Percentiles rank a stretch among this genome's conserved stretches.
phyloP scores from a whole-genome alignment of 768 basidiomycete genomes.

The Leccinum aurantiacum region DNA sequence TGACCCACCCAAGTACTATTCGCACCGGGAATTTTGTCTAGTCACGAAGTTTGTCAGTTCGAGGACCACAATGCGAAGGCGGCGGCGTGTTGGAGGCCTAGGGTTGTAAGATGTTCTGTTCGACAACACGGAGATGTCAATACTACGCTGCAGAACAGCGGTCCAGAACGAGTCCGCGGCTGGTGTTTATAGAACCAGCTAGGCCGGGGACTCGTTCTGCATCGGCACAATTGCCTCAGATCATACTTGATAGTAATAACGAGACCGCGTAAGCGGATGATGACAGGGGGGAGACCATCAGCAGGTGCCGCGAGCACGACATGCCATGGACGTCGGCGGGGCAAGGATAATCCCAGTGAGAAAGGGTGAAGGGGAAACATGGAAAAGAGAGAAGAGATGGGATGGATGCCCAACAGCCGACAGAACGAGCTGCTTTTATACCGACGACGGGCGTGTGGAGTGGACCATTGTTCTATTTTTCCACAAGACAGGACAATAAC shows the following conservation, averaged over 20 bases:
- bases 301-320: not conserved
- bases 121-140: conserved; percentile 5
- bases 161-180: no score
- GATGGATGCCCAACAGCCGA: not conserved
- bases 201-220: not conserved
- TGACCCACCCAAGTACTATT: no score
- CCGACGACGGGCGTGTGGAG: not conserved
- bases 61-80: no score
- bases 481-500: not conserved
- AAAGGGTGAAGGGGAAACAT: not conserved
- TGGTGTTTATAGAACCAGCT: no score
- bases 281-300: conserved; percentile 19
- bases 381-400: not conserved
- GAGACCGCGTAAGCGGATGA: conserved; percentile 20
- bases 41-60: no score
- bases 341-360: not conserved
- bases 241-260: not conserved
- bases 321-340: conserved; percentile 8
- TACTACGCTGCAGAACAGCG: conserved; percentile 16
- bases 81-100: no score
- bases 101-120: conserved; percentile 10
- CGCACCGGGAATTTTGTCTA: no score
- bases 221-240: conserved; percentile 1
- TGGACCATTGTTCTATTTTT: conserved; percentile 1
- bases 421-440: conserved; percentile 15